Conservation (phyloP, 441 rosid genomes). For the Populus hybrid region DNA sequence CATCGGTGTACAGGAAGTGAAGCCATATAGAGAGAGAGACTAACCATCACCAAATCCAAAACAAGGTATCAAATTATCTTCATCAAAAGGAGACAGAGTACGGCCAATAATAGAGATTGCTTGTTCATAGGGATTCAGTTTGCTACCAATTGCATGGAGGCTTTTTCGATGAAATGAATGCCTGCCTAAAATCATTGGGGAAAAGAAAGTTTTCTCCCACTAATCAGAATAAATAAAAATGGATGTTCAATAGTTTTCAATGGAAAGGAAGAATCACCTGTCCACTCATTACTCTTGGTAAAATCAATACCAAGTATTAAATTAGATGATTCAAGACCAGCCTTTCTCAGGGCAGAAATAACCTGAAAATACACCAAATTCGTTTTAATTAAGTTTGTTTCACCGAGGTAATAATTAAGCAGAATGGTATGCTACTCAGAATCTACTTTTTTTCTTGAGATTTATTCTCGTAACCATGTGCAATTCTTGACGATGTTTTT, state of each 20-base stretch:
- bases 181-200: constrained; percentile 49
- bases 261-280: constrained; percentile 42
- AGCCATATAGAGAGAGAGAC: constrained; percentile 26
- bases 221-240: neutral
- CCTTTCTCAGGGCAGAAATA: constrained; percentile 69
- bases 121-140: constrained; percentile 77
- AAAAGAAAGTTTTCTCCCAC: constrained; percentile 1
- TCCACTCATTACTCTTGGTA: constrained; percentile 92
- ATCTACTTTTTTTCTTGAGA: neutral
- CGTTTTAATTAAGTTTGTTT: constrained; percentile 2
- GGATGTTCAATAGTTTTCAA: neutral
- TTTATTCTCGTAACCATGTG: neutral
- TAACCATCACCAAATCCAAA: constrained; percentile 94
- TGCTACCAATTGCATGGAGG: constrained; percentile 66
- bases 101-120: constrained; percentile 88
- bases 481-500: neutral
- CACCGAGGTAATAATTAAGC: neutral
- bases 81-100: constrained; percentile 83
- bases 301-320: constrained; percentile 79
- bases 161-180: constrained; percentile 63
- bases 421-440: neutral
- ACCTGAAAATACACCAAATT: constrained; percentile 41
- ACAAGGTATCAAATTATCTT: constrained; percentile 89
- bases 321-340: constrained; percentile 95
- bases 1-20: neutral